Evolutionary conservation across 2,329 filamentous ascomycete genomes (phyloP).

Genomic region (Phaeosphaeria sp.): DNA sequence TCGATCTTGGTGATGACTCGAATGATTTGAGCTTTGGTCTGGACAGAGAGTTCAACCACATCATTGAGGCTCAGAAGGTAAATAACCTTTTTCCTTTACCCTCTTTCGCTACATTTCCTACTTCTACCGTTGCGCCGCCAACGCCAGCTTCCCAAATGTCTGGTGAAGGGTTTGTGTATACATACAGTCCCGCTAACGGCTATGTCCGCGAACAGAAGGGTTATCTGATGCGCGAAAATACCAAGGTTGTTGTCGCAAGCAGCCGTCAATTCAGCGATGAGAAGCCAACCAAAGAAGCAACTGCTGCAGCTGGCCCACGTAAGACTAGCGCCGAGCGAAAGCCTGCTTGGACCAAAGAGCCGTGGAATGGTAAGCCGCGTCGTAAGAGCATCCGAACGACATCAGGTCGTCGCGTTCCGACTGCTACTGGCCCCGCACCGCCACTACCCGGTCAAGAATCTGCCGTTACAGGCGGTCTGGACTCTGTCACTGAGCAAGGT

Average conservation of each 20-base stretch:
- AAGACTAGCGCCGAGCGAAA: conserved; percentile 71
- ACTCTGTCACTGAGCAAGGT: conserved; percentile 74
- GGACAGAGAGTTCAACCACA: conserved; percentile 90
- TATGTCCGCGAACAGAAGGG: conserved; percentile 78
- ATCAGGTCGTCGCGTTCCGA: conserved; percentile 65
- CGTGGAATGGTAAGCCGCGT: conserved; percentile 86
- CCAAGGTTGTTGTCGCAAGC: conserved; percentile 93
- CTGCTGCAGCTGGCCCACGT: conserved; percentile 68
- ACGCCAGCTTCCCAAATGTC: conserved; percentile 32
- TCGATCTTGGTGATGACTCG: conserved; percentile 74
- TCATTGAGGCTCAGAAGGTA: conserved; percentile 98
- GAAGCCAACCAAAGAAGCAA: conserved; percentile 62
- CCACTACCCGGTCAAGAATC: conserved; percentile 89
- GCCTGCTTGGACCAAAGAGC: conserved; percentile 95
- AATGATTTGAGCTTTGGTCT: conserved; percentile 83
- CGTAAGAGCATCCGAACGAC: conserved; percentile 68
- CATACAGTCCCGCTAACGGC: conserved; percentile 52
- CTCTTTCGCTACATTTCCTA: conserved; percentile 40
- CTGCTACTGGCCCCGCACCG: conserved; percentile 69
- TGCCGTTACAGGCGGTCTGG: conserved; percentile 69
- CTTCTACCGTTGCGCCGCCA: conserved; percentile 26
- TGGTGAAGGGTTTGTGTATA: conserved; percentile 38
- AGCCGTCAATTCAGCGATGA: conserved; percentile 66
- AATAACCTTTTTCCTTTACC: conserved; percentile 54
- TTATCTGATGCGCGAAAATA: conserved; percentile 98